Evolutionary conservation across 345 rosid species (phyloP).

Genomic region (Cardamine occulta): DNA sequence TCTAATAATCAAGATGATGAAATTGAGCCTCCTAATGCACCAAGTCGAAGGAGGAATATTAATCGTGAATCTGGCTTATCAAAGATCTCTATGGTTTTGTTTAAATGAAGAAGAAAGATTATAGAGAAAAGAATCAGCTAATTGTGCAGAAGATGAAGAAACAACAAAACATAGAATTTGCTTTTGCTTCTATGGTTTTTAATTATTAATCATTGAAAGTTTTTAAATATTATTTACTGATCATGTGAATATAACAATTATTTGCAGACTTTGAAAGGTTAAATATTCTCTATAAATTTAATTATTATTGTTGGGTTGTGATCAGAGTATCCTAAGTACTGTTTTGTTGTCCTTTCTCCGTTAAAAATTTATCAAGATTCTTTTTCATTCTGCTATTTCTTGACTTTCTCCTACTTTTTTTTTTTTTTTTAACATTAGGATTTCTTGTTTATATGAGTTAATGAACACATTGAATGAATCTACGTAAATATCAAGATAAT

Average conservation of each 20-base stretch:
- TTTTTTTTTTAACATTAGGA: too few species aligned
- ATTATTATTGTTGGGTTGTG: conserved; percentile 8
- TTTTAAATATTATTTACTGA: conserved; percentile 24
- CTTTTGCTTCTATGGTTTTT: conserved; percentile 18
- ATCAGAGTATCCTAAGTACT: conserved; percentile 42
- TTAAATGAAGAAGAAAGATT: conserved; percentile 26
- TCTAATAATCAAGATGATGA: conserved; percentile 24
- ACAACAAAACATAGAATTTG: conserved; percentile 28
- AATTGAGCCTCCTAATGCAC: conserved; percentile 41
- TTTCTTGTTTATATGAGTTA: neutral
- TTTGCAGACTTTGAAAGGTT: conserved; percentile 18
- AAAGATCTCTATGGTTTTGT: conserved; percentile 37
- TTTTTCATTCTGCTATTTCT: neutral
- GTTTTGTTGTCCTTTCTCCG: conserved; percentile 22
- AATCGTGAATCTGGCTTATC: conserved; percentile 28
- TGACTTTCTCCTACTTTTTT: neutral
- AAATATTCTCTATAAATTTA: neutral
- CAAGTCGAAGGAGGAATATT: conserved; percentile 13
- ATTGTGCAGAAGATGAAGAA: conserved; percentile 30
- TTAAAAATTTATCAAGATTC: neutral
- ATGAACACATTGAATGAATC: conserved; percentile 18
- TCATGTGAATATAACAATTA: conserved; percentile 45
- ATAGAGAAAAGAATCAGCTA: neutral
- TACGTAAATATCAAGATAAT: neutral
- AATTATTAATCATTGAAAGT: conserved; percentile 24